These are phyloP conservation scores for Graphiopsis chlorocephala DNA, from an alignment of 2,329 filamentous ascomycete genomes.

Conservation along the genomic window DNA sequence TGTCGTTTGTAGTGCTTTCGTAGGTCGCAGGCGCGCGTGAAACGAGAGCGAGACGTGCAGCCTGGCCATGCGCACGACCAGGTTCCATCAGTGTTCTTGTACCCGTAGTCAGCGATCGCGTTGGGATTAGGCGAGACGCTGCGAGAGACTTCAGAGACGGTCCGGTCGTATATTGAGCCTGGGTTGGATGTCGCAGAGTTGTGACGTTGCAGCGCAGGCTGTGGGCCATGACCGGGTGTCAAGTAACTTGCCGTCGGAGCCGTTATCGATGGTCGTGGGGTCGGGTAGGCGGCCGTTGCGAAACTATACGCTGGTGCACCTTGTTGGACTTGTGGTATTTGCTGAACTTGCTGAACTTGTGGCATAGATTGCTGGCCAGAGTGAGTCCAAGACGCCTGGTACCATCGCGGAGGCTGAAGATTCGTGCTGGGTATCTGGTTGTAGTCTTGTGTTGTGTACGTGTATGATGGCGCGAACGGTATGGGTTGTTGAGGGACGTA, in stretches of 20 bases:
- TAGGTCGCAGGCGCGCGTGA: conserved; percentile 59
- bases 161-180: neutral
- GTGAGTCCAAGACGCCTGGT: neutral
- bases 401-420: conserved; percentile 5
- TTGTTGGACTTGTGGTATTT: neutral
- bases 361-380: neutral
- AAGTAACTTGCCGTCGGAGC: neutral
- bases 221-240: neutral
- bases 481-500: conserved; percentile 4
- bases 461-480: neutral
- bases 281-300: neutral
- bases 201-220: neutral
- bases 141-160: conserved; percentile 28
- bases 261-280: conserved; percentile 1
- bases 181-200: neutral
- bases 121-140: conserved; percentile 32
- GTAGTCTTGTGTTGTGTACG: neutral
- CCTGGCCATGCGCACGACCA: conserved; percentile 60
- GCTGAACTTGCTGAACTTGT: neutral
- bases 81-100: conserved; percentile 45
- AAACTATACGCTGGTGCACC: neutral
- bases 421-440: neutral
- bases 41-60: conserved; percentile 58
- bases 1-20: conserved; percentile 63
- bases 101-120: conserved; percentile 39